Percentiles rank a stretch among this genome's conserved stretches.
Evolutionary conservation across 1,284 basidiomycete genomes (phyloP).

Genomic region (Stygiomarasmius scandens): DNA sequence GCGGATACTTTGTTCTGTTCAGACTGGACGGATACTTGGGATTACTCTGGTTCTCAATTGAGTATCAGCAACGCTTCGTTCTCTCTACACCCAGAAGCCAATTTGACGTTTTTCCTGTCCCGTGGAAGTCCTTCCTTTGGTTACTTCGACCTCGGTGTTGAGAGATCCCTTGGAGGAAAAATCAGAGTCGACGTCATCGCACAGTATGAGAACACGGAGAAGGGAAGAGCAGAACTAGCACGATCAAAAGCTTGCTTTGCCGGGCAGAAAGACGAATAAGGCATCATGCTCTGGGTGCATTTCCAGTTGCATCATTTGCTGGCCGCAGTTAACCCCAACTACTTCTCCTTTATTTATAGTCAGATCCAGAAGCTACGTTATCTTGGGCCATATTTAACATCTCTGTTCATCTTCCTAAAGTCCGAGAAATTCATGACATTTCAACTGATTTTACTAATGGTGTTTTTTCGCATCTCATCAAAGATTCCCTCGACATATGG

Average conservation of each 20-base stretch:
- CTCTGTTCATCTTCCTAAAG: constrained; percentile 1
- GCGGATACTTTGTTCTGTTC: neutral
- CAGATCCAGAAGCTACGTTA: neutral
- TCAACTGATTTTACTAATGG: constrained; percentile 3
- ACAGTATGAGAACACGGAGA: neutral
- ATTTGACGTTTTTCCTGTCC: neutral
- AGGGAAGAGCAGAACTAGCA: neutral
- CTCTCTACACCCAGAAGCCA: neutral
- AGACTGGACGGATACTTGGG: neutral
- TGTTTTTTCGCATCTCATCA: neutral
- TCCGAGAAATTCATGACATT: neutral
- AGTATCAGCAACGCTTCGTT: neutral
- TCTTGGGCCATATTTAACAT: neutral
- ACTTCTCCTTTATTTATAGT: neutral
- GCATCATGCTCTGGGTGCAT: constrained; percentile 1
- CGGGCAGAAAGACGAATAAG: neutral
- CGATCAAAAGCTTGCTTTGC: constrained; percentile 1
- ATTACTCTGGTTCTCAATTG: neutral
- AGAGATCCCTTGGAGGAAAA: neutral
- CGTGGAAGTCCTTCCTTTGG: neutral
- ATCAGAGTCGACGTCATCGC: neutral
- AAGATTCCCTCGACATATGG: neutral
- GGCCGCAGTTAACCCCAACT: neutral
- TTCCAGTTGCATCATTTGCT: neutral
- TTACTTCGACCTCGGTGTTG: neutral